Evolutionary conservation across 331 rosid species (phyloP), one percentile per base, ranked within the genome.

Genomic region (Stylosanthes scabra): DNA sequence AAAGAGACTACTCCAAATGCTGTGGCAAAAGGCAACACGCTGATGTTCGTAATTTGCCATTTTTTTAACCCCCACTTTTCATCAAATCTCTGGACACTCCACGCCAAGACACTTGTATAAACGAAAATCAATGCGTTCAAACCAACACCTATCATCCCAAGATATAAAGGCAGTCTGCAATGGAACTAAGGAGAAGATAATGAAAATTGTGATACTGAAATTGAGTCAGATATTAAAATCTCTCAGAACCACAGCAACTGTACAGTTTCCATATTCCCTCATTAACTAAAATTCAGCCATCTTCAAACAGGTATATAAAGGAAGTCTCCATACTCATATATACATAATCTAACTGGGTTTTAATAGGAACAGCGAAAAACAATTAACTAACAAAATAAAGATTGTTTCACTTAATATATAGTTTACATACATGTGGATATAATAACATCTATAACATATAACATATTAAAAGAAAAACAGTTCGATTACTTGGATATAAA

Each of bases 41-140:
- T 55, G 68, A 90, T 62, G 76, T 96, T 92, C 1, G 87, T 81
- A 71, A 92, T 40, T 83, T 95, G 96, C 96, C 98, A 95, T 82
- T 92, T 92, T 68, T 85, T 84, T 52, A 92, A 42, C 69, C 96
- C 98, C 96, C 93, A 95, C 69, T 90, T 88, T 75, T 90, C 99
- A 52, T 88, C 97, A 68, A 95, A 90, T 72, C 91, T 90, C 82
- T 90, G 76, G 8, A 82, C 82, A 44, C 85, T 85, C 96, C 92
- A 92, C 54, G 90, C 91, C 59, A 86, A 83, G 79, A 88, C 66
- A 70, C 89, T 95, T 25, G 97, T 87, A 78, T 92, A 95, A 68
- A 88, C 65, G 87, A 92, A 92, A 72, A 95, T 81, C 72, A 90
- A 75, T 51, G 85, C 44, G 29, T 90, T 95, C 82, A 92, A 71